These are phyloP conservation scores for Taxawa tesnikishii DNA, from an alignment of 2,329 filamentous ascomycete genomes.

Conservation along the genomic window DNA sequence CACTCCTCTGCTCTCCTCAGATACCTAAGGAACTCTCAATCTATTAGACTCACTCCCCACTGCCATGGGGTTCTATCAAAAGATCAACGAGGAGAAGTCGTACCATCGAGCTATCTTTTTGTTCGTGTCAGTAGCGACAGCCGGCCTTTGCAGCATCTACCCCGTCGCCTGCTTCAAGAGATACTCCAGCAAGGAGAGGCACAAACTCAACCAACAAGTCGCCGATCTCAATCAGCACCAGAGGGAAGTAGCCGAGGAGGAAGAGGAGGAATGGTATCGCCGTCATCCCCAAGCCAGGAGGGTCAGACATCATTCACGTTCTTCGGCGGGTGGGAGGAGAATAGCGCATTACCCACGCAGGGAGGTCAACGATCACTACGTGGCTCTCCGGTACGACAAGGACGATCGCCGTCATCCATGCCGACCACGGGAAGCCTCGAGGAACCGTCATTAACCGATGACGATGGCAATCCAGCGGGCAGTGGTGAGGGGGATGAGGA, in stretches of 20 bases:
- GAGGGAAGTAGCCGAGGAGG: slow-evolving; percentile 11
- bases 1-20: no score
- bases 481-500: not conserved
- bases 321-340: slow-evolving; percentile 6
- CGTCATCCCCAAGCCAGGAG: slow-evolving; percentile 15
- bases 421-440: slow-evolving; percentile 1
- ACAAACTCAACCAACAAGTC: slow-evolving; percentile 12
- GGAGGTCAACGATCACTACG: slow-evolving; percentile 1
- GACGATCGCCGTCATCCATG: slow-evolving; percentile 7
- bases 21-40: no score
- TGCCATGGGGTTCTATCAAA: slow-evolving; percentile 14
- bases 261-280: slow-evolving; percentile 14
- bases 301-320: slow-evolving; percentile 2
- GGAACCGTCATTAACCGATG: not conserved
- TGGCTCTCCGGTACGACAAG: slow-evolving; percentile 1
- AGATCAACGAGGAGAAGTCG: slow-evolving; percentile 18
- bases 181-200: slow-evolving; percentile 19
- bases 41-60: no score
- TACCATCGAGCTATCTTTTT: slow-evolving; percentile 21
- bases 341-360: slow-evolving; percentile 3
- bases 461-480: not conserved
- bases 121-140: slow-evolving; percentile 14
- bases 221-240: slow-evolving; percentile 13
- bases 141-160: slow-evolving; percentile 22
- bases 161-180: slow-evolving; percentile 22